These are phyloP conservation scores for Saururus chinensis DNA, from an alignment of 164 flowering plant genomes.

Conservation along the genomic window DNA sequence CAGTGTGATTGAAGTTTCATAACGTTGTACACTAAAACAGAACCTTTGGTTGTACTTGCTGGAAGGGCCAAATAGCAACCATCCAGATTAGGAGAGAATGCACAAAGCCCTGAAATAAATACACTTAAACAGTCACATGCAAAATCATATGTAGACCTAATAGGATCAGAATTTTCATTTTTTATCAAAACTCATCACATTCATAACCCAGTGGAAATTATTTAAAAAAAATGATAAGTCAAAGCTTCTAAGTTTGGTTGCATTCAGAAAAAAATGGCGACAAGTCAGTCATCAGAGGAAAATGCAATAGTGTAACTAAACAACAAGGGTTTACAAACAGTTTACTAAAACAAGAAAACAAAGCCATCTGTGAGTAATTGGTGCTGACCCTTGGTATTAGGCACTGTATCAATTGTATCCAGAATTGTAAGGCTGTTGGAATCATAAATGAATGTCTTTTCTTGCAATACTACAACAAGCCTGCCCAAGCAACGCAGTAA, in stretches of 20 bases:
- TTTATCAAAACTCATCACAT: too few relatives aligned
- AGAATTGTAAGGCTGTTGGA: slow-evolving; percentile 52
- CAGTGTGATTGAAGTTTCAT: slow-evolving; percentile 75
- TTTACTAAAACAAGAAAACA: neutral
- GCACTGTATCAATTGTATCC: slow-evolving; percentile 74
- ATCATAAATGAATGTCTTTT: slow-evolving; percentile 78
- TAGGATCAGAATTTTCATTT: neutral
- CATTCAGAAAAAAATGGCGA: neutral
- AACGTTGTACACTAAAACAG: slow-evolving; percentile 74
- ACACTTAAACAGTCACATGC: neutral
- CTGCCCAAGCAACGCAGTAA: slow-evolving; percentile 29
- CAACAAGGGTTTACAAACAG: neutral
- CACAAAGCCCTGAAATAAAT: slow-evolving; percentile 59
- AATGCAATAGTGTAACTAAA: neutral
- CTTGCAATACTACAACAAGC: slow-evolving; percentile 74
- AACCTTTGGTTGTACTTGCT: slow-evolving; percentile 69
- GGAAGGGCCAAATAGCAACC: slow-evolving; percentile 89
- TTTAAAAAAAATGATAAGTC: neutral
- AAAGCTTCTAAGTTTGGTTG: neutral
- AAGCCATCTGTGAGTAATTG: neutral
- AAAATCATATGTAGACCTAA: too few relatives aligned
- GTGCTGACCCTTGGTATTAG: slow-evolving; percentile 64
- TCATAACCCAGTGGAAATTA: too few relatives aligned
- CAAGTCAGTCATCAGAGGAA: neutral
- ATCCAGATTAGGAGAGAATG: slow-evolving; percentile 70